Conservation (phyloP, 192 early-diverging fungal genomes). For the Borealophlyctis nickersoniae region DNA sequence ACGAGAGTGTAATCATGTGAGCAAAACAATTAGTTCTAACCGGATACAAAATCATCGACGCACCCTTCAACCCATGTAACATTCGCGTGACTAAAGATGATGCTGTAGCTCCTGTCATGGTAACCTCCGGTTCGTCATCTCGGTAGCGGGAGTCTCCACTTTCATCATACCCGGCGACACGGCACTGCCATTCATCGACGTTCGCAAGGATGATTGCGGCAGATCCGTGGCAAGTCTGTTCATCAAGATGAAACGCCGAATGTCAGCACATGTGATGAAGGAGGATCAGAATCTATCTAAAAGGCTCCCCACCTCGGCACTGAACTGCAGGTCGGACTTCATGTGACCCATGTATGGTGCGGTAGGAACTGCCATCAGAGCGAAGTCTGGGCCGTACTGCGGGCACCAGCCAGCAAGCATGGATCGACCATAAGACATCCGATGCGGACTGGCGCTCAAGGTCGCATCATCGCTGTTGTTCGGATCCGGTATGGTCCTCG, state of each 20-base stretch:
- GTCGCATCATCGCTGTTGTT: neutral
- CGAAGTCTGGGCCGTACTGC: slow-evolving; percentile 14
- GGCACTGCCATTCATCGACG: neutral
- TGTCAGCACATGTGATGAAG: too few relatives aligned
- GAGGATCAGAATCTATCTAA: too few relatives aligned
- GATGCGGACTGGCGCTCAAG: neutral
- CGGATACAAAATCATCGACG: neutral
- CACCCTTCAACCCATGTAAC: slow-evolving; percentile 4
- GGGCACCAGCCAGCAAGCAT: slow-evolving; percentile 4
- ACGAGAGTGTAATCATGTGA: too few relatives aligned
- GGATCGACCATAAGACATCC: slow-evolving; percentile 4
- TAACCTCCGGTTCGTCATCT: neutral
- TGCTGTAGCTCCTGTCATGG: neutral
- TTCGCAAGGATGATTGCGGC: slow-evolving; percentile 1
- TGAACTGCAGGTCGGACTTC: slow-evolving; percentile 2
- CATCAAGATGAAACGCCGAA: too few relatives aligned
- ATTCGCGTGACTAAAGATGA: slow-evolving; percentile 2
- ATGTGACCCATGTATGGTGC: neutral
- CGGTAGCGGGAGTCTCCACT: neutral
- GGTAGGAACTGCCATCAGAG: slow-evolving; percentile 9
- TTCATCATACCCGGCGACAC: neutral
- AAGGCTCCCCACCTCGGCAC: slow-evolving; percentile 4
- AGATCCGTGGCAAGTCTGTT: neutral
- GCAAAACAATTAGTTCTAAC: neutral
- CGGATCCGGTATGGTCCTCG: slow-evolving; percentile 10